Conservation (phyloP, 768 basidiomycete species). For the Hydnum rufescens region DNA sequence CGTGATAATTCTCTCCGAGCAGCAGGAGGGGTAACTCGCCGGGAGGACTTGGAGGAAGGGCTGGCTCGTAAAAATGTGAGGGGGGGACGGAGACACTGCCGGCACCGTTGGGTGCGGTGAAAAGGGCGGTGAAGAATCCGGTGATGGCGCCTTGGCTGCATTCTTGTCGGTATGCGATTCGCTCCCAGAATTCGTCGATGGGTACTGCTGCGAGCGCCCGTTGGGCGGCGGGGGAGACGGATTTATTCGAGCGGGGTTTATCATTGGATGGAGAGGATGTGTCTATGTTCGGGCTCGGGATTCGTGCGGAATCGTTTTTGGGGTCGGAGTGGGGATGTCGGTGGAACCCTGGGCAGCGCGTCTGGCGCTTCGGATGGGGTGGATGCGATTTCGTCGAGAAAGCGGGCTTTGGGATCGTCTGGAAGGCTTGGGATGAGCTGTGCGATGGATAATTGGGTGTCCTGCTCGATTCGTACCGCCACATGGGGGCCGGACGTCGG, state of each 20-base stretch:
- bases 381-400: conserved; percentile 76
- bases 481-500: conserved; percentile 7
- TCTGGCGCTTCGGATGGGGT: conserved; percentile 16
- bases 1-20: conserved; percentile 46
- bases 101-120: conserved; percentile 10
- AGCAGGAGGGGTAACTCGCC: conserved; percentile 39
- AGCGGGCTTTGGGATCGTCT: conserved; percentile 93
- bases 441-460: conserved; percentile 25
- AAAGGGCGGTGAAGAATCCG: conserved; percentile 67
- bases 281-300: not conserved
- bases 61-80: conserved; percentile 33
- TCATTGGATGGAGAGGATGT: conserved; percentile 1
- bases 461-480: conserved; percentile 11
- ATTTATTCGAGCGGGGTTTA: conserved; percentile 14
- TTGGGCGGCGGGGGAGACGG: conserved; percentile 3
- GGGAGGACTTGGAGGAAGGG: not conserved
- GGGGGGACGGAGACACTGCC: conserved; percentile 16
- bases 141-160: conserved; percentile 80
- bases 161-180: conserved; percentile 92
- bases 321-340: conserved; percentile 17
- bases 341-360: not conserved
- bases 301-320: conserved; percentile 18
- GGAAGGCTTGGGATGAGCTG: conserved; percentile 75
- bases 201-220: conserved; percentile 1
- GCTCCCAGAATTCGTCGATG: conserved; percentile 85